Conservation (phyloP, 176 grass and related monocot genomes). For the Eragrostis curvula region DNA sequence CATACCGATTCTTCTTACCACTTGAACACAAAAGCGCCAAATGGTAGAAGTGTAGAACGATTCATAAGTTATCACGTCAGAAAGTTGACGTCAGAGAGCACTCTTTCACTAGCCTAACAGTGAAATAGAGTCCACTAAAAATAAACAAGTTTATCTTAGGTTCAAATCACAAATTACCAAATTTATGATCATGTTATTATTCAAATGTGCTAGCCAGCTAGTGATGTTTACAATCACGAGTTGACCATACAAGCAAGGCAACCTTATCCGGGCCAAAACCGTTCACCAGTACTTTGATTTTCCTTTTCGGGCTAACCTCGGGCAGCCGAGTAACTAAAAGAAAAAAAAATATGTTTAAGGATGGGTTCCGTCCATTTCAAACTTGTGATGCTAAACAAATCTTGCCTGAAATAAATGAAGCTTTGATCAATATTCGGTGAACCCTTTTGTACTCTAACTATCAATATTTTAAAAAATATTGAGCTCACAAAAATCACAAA, state of each 20-base stretch:
- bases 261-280: neutral
- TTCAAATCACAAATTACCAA: slow-evolving; percentile 17
- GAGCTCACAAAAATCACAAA: neutral
- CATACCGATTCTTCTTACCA: slow-evolving; percentile 40
- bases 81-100: neutral
- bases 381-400: neutral
- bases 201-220: slow-evolving; percentile 6
- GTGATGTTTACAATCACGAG: slow-evolving; percentile 6
- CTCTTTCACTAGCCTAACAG: neutral
- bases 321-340: neutral
- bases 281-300: neutral
- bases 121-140: neutral
- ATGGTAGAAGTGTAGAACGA: neutral
- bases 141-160: slow-evolving; percentile 21
- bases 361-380: neutral
- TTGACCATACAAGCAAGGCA: neutral
- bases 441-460: neutral
- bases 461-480: neutral
- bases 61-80: neutral
- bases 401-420: neutral
- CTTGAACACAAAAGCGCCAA: slow-evolving; percentile 27
- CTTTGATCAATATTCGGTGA: neutral
- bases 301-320: neutral
- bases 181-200: slow-evolving; percentile 42
- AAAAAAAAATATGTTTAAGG: neutral